Evolutionary conservation across 306 rosid genomes (phyloP).

Genomic region (Phaseolus lunatus): DNA sequence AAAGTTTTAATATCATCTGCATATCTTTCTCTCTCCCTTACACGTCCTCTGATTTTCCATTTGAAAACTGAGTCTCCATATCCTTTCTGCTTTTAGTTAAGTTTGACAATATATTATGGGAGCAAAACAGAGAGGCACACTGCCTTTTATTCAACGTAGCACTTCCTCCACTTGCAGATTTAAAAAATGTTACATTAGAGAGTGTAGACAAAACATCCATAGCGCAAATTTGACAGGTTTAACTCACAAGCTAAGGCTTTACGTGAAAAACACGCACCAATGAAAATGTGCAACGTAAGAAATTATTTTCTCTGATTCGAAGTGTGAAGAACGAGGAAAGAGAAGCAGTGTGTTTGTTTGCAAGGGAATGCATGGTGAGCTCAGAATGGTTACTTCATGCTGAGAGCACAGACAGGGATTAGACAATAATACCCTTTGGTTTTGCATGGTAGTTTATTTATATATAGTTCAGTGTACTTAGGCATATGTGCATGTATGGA

Average conservation of each 20-base stretch:
- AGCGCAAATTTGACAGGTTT: background rate
- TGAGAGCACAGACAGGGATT: background rate
- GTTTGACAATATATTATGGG: background rate
- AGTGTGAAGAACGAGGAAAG: background rate
- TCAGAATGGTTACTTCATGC: conserved; percentile 28
- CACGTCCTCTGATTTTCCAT: no score
- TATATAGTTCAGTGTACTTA: background rate
- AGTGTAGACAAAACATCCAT: background rate
- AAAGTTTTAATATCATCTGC: no score
- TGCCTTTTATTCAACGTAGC: background rate
- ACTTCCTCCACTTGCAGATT: conserved; percentile 19
- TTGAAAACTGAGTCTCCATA: conserved; percentile 33
- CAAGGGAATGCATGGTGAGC: conserved; percentile 21
- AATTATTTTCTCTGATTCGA: background rate
- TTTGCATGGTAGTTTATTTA: background rate
- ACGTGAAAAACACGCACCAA: background rate
- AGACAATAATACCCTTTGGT: background rate
- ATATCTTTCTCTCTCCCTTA: no score
- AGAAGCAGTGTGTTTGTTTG: conserved; percentile 9
- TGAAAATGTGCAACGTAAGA: background rate
- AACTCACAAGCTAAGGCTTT: background rate
- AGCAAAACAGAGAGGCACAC: no score
- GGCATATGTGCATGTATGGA: background rate
- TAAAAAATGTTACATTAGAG: background rate
- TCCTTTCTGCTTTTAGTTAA: background rate